Conservation (phyloP, 2,329 filamentous ascomycete genomes). For the Aspergillus sergii region DNA sequence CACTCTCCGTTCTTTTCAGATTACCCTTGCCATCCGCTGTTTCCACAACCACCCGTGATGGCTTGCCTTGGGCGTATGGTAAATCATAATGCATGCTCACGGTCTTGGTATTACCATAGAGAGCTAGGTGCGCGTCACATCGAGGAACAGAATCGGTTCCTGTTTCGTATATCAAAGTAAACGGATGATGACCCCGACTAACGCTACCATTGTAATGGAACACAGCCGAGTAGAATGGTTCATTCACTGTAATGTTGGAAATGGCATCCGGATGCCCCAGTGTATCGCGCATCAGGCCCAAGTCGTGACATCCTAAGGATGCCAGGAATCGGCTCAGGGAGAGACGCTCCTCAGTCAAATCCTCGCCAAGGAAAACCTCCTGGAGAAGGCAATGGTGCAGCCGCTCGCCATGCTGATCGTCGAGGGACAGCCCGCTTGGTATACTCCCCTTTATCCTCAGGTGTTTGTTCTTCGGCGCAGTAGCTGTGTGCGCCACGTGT, state of each 20-base stretch:
- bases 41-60: slow-evolving; percentile 50
- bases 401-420: background rate
- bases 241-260: slow-evolving; percentile 47
- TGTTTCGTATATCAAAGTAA: slow-evolving; percentile 60
- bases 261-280: slow-evolving; percentile 54
- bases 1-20: slow-evolving; percentile 30
- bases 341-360: slow-evolving; percentile 31
- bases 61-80: slow-evolving; percentile 60
- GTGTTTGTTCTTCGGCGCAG: slow-evolving; percentile 9
- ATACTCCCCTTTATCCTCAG: background rate
- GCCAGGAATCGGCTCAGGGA: slow-evolving; percentile 49
- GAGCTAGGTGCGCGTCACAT: slow-evolving; percentile 40
- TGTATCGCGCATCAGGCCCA: slow-evolving; percentile 58
- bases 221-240: slow-evolving; percentile 44
- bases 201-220: slow-evolving; percentile 34
- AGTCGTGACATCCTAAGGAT: slow-evolving; percentile 57
- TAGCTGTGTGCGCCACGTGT: slow-evolving; percentile 40
- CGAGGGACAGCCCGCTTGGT: background rate
- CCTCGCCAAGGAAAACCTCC: slow-evolving; percentile 32
- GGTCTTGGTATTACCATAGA: slow-evolving; percentile 58
- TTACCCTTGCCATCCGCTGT: slow-evolving; percentile 31
- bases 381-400: slow-evolving; percentile 20
- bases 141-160: slow-evolving; percentile 57
- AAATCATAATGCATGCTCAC: slow-evolving; percentile 60
- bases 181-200: slow-evolving; percentile 33